Conservation (phyloP, 2,329 filamentous ascomycete species). For the Trichoderma cornu-damae region DNA sequence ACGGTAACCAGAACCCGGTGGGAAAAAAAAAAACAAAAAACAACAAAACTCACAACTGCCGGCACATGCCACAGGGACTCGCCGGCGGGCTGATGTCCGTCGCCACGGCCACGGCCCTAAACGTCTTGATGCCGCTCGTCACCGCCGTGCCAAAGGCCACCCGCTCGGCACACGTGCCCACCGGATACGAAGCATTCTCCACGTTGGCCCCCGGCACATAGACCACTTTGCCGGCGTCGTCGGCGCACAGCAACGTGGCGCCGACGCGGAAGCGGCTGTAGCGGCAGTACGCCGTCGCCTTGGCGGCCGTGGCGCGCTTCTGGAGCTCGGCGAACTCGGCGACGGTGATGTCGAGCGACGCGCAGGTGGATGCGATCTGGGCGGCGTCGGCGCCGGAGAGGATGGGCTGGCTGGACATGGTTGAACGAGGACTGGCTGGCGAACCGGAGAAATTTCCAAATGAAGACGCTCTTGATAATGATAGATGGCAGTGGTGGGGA, state of each 20-base stretch:
- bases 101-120: constrained; percentile 78
- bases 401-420: constrained; percentile 19
- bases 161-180: constrained; percentile 91
- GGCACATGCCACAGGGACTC: constrained; percentile 91
- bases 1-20: background rate
- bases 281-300: constrained; percentile 78
- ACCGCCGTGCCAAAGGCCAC: constrained; percentile 82
- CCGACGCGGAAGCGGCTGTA: constrained; percentile 93
- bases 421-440: too few species aligned
- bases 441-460: too few species aligned
- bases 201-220: constrained; percentile 67
- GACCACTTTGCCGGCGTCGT: background rate
- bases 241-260: constrained; percentile 62
- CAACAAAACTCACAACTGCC: constrained; percentile 66
- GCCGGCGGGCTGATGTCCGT: constrained; percentile 68
- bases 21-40: background rate
- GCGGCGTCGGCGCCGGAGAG: constrained; percentile 28
- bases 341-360: constrained; percentile 46
- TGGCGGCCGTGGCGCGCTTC: constrained; percentile 62
- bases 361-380: constrained; percentile 28
- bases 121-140: constrained; percentile 49
- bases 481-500: too few species aligned
- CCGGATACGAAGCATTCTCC: constrained; percentile 89
- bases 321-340: constrained; percentile 62
- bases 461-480: too few species aligned